Conservation (phyloP, 2,329 filamentous ascomycete genomes). For the Magnaporthales sp. region DNA sequence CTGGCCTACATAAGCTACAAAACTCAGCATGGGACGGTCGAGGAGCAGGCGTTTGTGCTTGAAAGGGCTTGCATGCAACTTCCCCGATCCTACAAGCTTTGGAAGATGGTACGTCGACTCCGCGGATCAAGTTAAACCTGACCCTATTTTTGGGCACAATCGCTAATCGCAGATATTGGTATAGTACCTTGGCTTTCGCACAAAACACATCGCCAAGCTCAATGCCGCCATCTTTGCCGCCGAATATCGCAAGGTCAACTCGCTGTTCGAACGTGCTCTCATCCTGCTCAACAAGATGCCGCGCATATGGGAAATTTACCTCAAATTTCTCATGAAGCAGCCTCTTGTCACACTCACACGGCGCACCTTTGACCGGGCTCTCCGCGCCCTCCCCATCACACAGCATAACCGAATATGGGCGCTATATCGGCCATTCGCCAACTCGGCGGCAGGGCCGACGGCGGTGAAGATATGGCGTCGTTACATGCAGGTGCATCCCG, state of each 20-base stretch:
- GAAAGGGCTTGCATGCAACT: conserved; percentile 86
- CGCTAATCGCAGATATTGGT: conserved; percentile 12
- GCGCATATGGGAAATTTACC: conserved; percentile 95
- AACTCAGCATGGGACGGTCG: conserved; percentile 69
- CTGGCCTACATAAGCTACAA: conserved; percentile 91
- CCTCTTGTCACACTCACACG: conserved; percentile 84
- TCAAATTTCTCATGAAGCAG: conserved; percentile 81
- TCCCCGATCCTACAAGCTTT: conserved; percentile 93
- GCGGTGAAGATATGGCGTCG: conserved; percentile 89
- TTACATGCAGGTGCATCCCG: conserved; percentile 95
- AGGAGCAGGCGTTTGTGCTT: conserved; percentile 80
- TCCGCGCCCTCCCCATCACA: conserved; percentile 84
- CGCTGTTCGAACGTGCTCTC: conserved; percentile 84
- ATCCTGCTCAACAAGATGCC: conserved; percentile 99
- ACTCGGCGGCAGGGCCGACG: conserved; percentile 80
- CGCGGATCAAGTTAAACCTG: not conserved
- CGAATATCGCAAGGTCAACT: conserved; percentile 90
- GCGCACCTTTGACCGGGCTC: conserved; percentile 81
- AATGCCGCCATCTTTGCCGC: conserved; percentile 72
- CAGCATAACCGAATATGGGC: conserved; percentile 96
- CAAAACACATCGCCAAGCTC: conserved; percentile 69
- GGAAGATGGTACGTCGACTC: conserved; percentile 66
- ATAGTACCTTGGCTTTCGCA: conserved; percentile 78
- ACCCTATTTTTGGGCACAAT: not conserved
- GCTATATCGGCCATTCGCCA: conserved; percentile 82